phyloP scores from a whole-genome alignment of 257 asterid genomes.

The Leptodermis oblonga region DNA sequence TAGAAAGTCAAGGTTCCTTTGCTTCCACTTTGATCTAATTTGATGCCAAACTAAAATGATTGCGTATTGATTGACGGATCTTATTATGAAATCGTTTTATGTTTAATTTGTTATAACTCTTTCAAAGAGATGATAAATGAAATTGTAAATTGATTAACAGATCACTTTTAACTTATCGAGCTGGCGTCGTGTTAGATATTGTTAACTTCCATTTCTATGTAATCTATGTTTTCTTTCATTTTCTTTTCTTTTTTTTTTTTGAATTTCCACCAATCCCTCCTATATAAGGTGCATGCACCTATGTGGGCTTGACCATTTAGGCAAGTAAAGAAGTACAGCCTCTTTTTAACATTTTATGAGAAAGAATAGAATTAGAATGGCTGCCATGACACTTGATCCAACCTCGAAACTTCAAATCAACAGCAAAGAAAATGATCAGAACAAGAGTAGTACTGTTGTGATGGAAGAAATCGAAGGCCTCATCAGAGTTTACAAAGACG shows the following conservation, averaged over 20 bases:
- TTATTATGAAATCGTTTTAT: too few relatives aligned
- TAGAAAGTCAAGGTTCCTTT: neutral
- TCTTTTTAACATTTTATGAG: constrained; percentile 10
- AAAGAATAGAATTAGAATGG: constrained; percentile 43
- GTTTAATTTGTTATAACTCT: too few relatives aligned
- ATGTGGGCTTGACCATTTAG: neutral
- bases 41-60: constrained; percentile 12
- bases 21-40: constrained; percentile 20
- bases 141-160: too few relatives aligned
- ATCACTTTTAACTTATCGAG: too few relatives aligned
- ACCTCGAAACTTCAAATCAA: constrained; percentile 34
- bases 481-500: constrained; percentile 60
- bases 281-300: neutral
- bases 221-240: neutral
- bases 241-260: too few relatives aligned
- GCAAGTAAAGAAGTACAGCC: neutral
- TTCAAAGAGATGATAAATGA: too few relatives aligned
- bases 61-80: too few relatives aligned
- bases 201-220: constrained; percentile 11
- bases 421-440: constrained; percentile 30
- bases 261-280: neutral
- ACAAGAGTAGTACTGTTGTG: constrained; percentile 24
- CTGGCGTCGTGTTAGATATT: too few relatives aligned
- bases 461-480: constrained; percentile 66
- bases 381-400: constrained; percentile 39